Base-by-base conservation (phyloP, 495 filamentous ascomycete species). In the Clavariopsis aquatica region DNA sequence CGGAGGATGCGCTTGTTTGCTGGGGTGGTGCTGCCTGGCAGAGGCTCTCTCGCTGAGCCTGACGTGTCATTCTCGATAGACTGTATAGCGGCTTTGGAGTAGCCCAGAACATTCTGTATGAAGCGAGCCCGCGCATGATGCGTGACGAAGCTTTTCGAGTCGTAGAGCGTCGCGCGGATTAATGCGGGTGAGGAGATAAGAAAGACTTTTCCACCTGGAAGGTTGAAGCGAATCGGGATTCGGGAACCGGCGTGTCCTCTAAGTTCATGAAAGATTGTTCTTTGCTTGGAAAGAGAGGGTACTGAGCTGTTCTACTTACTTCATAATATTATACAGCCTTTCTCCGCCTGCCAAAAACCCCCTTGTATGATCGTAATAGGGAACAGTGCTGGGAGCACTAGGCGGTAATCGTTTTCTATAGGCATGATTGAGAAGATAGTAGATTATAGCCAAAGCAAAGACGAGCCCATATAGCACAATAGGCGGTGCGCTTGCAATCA, bases 81-180 rank as follows among this genome's bases (percentile, higher is more conserved):
- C 20, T 53, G 15, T 5, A 24, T 3, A 7, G 49, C 49, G 20
- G 12, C 15, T 29, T 17, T 29, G 15, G 49, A 17, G 49, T 26
- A 8, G 20, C 26, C 26, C 12, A 53, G n/a, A 6, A 53, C 49
- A 24, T 53, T 53, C 17, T 17, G 26, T 6, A 53, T 29, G 26
- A 53, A 53, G 15, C 49, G 19, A 7, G 49, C 19, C 5, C 49
- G 49, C 15, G 24, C 15, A 9, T 53, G 12, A n/a, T 53, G 19
- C 22, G 20, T 29, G 15, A 24, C 4, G 20, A 53, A 53, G 49
- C 15, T 24, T 20, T 29, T 24, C 5, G 49, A 20, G 49, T 53
- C 24, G n/a, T 53, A 53, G 4, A 53, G 22, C 15, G 49, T 53
- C 49, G 12, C n/a, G 49, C 49, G 49, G 24, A 53, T 53, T 7